phyloP scores from a whole-genome alignment of 2,329 filamentous ascomycete species.

The Pseudogymnoascus sp. region DNA sequence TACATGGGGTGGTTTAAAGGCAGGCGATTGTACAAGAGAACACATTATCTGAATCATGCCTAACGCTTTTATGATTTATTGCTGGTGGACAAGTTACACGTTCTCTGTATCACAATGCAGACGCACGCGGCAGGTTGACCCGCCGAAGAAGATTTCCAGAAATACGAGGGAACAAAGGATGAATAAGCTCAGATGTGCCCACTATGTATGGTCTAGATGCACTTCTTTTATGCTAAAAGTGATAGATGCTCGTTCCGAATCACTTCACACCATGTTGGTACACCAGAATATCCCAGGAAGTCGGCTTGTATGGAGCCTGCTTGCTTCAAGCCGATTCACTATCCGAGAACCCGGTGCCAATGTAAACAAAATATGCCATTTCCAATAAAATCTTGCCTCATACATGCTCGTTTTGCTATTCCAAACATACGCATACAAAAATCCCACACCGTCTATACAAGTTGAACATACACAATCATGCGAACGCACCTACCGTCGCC shows the following conservation, averaged over 20 bases:
- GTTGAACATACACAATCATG: constrained; percentile 28
- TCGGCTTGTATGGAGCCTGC: too few relatives aligned
- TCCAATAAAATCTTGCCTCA: neutral
- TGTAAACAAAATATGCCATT: neutral
- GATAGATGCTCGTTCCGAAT: neutral
- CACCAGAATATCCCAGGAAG: neutral
- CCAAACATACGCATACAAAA: neutral
- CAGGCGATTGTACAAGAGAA: neutral
- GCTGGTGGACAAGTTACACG: neutral
- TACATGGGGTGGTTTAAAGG: neutral
- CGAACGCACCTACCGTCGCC: constrained; percentile 61
- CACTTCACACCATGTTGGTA: neutral
- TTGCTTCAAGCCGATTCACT: neutral
- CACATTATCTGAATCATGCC: neutral
- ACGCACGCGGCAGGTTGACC: neutral
- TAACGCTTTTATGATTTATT: neutral
- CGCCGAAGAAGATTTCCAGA: neutral
- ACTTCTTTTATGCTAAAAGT: neutral
- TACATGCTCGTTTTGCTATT: neutral
- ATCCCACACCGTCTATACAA: neutral
- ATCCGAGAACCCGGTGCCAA: neutral
- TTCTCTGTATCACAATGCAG: neutral
- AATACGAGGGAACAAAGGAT: neutral
- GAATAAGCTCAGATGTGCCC: neutral
- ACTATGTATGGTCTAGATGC: neutral